Base-by-base conservation (phyloP, 208 protist genomes). In the Leishmania martiniquensis region DNA sequence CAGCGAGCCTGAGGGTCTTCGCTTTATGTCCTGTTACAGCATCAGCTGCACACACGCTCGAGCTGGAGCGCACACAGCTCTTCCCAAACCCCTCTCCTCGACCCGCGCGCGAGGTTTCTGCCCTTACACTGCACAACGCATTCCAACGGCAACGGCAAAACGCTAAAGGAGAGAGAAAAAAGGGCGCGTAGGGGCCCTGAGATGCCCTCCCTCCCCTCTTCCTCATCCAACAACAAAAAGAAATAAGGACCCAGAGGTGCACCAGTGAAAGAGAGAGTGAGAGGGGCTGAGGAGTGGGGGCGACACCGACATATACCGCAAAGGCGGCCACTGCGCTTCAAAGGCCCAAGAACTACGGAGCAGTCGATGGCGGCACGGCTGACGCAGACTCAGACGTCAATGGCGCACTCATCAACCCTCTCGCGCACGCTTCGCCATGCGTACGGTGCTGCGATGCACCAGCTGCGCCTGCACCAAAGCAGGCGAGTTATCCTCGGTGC, bases 391-490 rank as follows among this genome's bases (percentile, higher is more conserved):
- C 65, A 4, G 42, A 34, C 32, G 34, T 29, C 65, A 47, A 44
- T 25, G 44, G 68, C 68, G 12, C 68, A 6, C 49, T 20, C 39
- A 17, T 76, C 57, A 83, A 57, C 62, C 79, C 15, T 72, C 79
- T 4, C 79, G 34, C 10, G 15, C 39, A 20, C 79, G 79, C 57
- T 84, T 83, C 7, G 84, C 84, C 75, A 82, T 81, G 54, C 70
- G 78, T 34, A 83, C 69, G 1, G 79, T 85, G 42, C 83, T 86
- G 42, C 84, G 80, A 55, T 93, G 89, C 68, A 93, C 62, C 76
- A 93, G 77, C 82, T 93, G 89, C 45, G 89, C 85, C 37, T 73
- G 72, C 62, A 93, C 83, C 47, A 66, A 54, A 32, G 67, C 32
- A 25, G 75, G 72, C 51, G 79, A 54, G 15, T 17, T 71, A 39